Evolutionary conservation across 176 grass and related monocot species (phyloP).

Genomic region (Ensete glaucum): DNA sequence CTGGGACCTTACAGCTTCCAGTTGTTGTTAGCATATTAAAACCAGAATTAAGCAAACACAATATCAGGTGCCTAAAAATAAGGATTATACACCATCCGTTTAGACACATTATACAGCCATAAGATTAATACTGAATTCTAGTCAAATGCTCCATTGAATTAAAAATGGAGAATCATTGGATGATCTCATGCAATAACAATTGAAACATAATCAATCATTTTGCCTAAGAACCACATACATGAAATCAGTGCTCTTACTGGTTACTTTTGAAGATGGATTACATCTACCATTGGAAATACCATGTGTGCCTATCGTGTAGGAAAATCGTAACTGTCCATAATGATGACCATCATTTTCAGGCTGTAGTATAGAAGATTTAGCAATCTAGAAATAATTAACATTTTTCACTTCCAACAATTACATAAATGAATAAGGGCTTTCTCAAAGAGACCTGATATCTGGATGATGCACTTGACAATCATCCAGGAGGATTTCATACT

Average conservation of each 20-base stretch:
- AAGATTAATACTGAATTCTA: neutral
- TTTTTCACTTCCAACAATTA: neutral
- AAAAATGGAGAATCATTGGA: neutral
- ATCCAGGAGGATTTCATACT: neutral
- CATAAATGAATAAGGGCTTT: neutral
- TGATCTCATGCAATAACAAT: neutral
- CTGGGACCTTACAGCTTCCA: neutral
- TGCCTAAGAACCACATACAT: neutral
- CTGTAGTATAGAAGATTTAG: neutral
- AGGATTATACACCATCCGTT: too few species aligned
- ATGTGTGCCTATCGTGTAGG: neutral
- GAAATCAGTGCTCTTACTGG: neutral
- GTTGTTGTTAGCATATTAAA: neutral
- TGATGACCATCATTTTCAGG: neutral
- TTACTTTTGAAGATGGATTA: neutral
- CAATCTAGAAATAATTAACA: neutral
- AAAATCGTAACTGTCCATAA: neutral
- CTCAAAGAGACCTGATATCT: neutral
- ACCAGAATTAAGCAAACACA: neutral
- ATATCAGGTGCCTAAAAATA: too few species aligned
- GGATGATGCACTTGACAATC: neutral
- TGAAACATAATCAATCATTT: neutral
- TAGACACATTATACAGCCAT: neutral
- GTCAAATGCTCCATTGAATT: neutral
- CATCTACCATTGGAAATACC: too few species aligned